Base-by-base conservation (phyloP, 495 filamentous ascomycete genomes). In the Oidiodendron maius region DNA sequence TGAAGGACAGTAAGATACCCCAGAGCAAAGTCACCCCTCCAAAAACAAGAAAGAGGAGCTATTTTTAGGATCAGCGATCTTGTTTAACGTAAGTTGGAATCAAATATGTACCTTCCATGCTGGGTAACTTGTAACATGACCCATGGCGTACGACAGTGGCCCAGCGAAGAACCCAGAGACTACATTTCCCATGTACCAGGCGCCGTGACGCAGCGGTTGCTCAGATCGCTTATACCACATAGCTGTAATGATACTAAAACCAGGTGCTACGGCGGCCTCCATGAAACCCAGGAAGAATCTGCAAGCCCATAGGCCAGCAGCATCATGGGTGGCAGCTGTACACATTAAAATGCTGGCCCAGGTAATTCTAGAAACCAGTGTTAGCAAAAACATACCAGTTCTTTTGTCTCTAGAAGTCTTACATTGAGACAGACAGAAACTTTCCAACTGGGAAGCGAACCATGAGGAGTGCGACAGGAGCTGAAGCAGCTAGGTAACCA, bases 211-310 rank as follows among this genome's bases (percentile, higher is more conserved):
- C n/a, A n/a, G n/a, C n/a, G n/a, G n/a, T n/a, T n/a, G n/a, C n/a
- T n/a, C n/a, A n/a, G n/a, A n/a, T 74, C 32, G 79, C 8, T 76
- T 81, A 44, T 82, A 84, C 78, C 79, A 84, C 68, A 82, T 60
- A 12, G 73, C 75, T 2, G 77, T 78, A 40, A 84, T 66, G 3
- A 82, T 67, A 23, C 28, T 40, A 16, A 40, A 13, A 16, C 18
- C 17, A 40, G 36, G 36, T 5, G 36, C n/a, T n/a, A 32, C n/a
- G n/a, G n/a, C 8, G 8, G 28, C 28, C n/a, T 32, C 28, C n/a
- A 32, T 32, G n/a, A n/a, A 8, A n/a, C 28, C 28, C 8, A 32
- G n/a, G n/a, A 32, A 32, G 28, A 32, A 32, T 32, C 28, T 8
- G 8, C 8, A 8, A n/a, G 8, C n/a, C n/a, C n/a, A n/a, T n/a